A percentile compares a stretch with the other conserved stretches of the same genome.
These are phyloP conservation scores for Barnettozyma botsteinii DNA, from an alignment of 805 yeast species.

Conservation along the genomic window DNA sequence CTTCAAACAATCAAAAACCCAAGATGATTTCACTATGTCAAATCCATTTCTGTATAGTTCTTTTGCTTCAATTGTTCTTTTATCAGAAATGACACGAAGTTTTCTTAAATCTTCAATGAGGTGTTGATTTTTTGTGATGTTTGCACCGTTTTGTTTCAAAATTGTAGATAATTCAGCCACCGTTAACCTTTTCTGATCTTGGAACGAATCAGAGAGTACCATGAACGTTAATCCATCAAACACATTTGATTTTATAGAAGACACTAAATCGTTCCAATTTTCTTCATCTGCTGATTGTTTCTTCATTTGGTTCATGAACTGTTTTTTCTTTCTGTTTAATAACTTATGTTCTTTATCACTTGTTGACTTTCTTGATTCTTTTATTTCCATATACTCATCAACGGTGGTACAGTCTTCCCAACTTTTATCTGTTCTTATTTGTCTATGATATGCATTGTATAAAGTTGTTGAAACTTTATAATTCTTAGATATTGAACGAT, in stretches of 20 bases:
- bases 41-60: conserved; percentile 40
- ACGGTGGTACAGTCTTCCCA: conserved; percentile 50
- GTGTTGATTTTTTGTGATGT: conserved; percentile 32
- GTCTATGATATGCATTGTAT: conserved; percentile 67
- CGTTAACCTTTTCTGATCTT: conserved; percentile 22
- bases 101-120: conserved; percentile 13
- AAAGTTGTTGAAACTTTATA: conserved; percentile 68
- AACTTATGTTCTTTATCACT: conserved; percentile 24
- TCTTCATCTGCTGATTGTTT: conserved; percentile 19
- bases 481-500: conserved; percentile 37
- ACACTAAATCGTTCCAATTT: conserved; percentile 17
- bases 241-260: conserved; percentile 27
- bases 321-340: conserved; percentile 24
- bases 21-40: conserved; percentile 59
- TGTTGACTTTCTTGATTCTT: conserved; percentile 13
- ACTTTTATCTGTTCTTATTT: conserved; percentile 63
- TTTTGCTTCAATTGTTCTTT: conserved; percentile 33
- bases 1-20: conserved; percentile 66
- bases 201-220: conserved; percentile 45
- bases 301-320: conserved; percentile 8
- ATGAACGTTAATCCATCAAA: conserved; percentile 44
- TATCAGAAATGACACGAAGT: conserved; percentile 34
- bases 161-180: conserved; percentile 33
- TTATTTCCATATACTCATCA: conserved; percentile 43
- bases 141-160: conserved; percentile 47